These are phyloP conservation scores for Candida vaughaniae DNA, from an alignment of 805 yeast species.

Conservation along the genomic window DNA sequence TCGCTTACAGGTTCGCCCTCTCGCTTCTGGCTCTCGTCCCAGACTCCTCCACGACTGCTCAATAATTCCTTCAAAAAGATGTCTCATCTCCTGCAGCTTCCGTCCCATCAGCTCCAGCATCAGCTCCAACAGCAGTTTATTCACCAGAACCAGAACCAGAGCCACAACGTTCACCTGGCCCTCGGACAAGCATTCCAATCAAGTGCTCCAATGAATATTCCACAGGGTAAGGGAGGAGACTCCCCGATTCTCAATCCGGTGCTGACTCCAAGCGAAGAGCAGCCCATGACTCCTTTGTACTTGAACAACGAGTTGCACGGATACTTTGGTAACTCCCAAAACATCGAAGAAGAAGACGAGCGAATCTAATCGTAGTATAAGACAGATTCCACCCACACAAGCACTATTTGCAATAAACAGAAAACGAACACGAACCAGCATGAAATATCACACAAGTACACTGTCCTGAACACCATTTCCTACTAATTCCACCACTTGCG, in stretches of 20 bases:
- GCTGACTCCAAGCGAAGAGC: constrained; percentile 41
- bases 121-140: constrained; percentile 19
- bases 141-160: constrained; percentile 4
- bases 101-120: constrained; percentile 11
- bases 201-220: constrained; percentile 9
- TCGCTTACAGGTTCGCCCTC: constrained; percentile 58
- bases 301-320: constrained; percentile 14
- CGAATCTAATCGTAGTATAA: neutral
- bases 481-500: too few relatives aligned
- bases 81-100: constrained; percentile 15
- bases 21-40: constrained; percentile 50
- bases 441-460: too few relatives aligned
- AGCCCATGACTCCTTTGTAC: constrained; percentile 45
- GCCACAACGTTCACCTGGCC: neutral
- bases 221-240: constrained; percentile 12
- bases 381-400: too few relatives aligned
- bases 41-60: constrained; percentile 48
- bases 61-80: constrained; percentile 21
- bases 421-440: too few relatives aligned
- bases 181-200: constrained; percentile 1
- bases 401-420: too few relatives aligned
- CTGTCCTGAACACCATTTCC: too few relatives aligned
- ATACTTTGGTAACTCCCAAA: constrained; percentile 6
- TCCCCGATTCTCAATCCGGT: constrained; percentile 41
- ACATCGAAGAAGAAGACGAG: constrained; percentile 12